A percentile compares a stretch with the other conserved stretches of the same genome.
Evolutionary conservation across 371 early-diverging fungal genomes (phyloP).

Genomic region (Cokeromyces recurvatus): DNA sequence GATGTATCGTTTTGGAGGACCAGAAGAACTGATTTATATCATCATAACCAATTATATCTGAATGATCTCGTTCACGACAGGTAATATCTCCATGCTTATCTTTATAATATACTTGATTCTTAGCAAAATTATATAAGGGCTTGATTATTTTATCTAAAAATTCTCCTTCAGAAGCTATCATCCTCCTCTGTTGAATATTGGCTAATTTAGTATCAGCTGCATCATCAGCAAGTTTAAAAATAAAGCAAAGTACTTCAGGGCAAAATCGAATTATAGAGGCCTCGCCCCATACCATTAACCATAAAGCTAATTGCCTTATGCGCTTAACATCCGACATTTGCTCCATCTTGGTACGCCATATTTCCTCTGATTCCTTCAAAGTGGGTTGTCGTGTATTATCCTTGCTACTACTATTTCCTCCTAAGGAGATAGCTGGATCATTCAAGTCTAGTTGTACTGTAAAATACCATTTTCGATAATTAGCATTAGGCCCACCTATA

Average conservation of each 20-base stretch:
- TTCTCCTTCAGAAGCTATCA: slow-evolving; percentile 52
- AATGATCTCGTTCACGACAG: slow-evolving; percentile 77
- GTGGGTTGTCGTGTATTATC: slow-evolving; percentile 7
- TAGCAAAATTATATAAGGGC: slow-evolving; percentile 74
- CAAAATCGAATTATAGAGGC: slow-evolving; percentile 75
- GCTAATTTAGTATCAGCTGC: slow-evolving; percentile 12
- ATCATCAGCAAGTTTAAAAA: slow-evolving; percentile 73
- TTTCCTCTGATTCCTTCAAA: slow-evolving; percentile 49
- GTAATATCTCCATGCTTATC: slow-evolving; percentile 64
- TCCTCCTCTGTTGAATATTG: background rate
- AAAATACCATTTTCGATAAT: slow-evolving; percentile 84
- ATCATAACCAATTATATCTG: slow-evolving; percentile 76
- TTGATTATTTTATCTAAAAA: slow-evolving; percentile 63
- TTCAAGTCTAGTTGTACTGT: slow-evolving; percentile 72
- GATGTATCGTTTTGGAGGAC: slow-evolving; percentile 59
- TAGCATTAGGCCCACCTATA: slow-evolving; percentile 78
- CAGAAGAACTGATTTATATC: slow-evolving; percentile 88
- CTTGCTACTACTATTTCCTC: no score
- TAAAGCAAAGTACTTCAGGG: slow-evolving; percentile 77
- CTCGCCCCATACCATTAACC: slow-evolving; percentile 86
- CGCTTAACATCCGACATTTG: slow-evolving; percentile 61
- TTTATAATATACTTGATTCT: slow-evolving; percentile 68
- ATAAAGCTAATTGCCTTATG: slow-evolving; percentile 73
- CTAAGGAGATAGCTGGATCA: slow-evolving; percentile 47
- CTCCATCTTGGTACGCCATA: slow-evolving; percentile 68